Percentiles rank a stretch among this genome's conserved stretches.
These are phyloP conservation scores for Cotoneaster glaucophyllus DNA, from an alignment of 306 rosid genomes.

Conservation along the genomic window DNA sequence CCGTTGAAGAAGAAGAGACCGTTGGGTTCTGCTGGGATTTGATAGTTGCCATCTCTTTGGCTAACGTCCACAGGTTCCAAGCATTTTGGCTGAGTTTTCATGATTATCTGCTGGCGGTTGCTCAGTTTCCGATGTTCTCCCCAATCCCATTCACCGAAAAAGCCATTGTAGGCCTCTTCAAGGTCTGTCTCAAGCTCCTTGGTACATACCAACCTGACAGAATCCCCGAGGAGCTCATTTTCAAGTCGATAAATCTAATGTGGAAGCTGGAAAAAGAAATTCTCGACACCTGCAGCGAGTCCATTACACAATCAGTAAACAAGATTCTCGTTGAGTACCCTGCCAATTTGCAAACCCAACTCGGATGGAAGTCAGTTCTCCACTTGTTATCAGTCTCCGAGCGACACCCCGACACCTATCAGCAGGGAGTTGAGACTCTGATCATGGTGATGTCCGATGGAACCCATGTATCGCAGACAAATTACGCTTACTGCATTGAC, in stretches of 20 bases:
- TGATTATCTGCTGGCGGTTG: constrained; percentile 57
- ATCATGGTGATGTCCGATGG: constrained; percentile 54
- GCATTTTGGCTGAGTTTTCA: constrained; percentile 69
- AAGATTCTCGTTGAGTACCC: constrained; percentile 54
- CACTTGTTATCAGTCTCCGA: constrained; percentile 69
- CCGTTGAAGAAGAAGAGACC: constrained; percentile 86
- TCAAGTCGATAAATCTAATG: constrained; percentile 82
- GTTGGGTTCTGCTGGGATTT: constrained; percentile 93
- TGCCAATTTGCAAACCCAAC: constrained; percentile 60
- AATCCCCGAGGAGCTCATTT: constrained; percentile 62
- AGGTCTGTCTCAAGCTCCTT: constrained; percentile 52
- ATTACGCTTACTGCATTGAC: constrained; percentile 62
- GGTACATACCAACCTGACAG: constrained; percentile 45
- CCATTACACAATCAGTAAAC: constrained; percentile 45
- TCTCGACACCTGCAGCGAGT: constrained; percentile 59
- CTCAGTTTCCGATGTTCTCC: constrained; percentile 81
- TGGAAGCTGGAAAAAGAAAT: constrained; percentile 91
- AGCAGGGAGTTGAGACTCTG: constrained; percentile 61
- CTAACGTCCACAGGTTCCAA: constrained; percentile 57
- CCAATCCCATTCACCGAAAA: constrained; percentile 82
- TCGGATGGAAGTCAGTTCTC: constrained; percentile 78
- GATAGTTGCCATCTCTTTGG: constrained; percentile 43
- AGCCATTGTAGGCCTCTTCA: constrained; percentile 58
- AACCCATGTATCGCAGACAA: constrained; percentile 34
- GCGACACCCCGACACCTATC: constrained; percentile 63